Evolutionary conservation across 2,329 filamentous ascomycete genomes (phyloP).

Genomic region (Apiospora malaysiana): DNA sequence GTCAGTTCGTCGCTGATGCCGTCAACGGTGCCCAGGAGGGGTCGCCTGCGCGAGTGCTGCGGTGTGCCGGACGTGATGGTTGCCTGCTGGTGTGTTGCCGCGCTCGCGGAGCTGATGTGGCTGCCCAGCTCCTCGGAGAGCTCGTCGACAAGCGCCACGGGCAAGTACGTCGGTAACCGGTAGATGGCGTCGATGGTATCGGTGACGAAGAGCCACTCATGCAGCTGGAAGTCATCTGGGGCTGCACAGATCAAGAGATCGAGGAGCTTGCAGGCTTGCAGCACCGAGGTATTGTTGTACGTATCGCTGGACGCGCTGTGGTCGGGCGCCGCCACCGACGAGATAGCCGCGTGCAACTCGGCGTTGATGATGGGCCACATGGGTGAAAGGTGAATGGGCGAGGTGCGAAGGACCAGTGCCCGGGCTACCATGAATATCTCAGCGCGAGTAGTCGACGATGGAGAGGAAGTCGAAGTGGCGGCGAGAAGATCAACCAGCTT

Average conservation of each 20-base stretch:
- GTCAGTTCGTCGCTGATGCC: constrained; percentile 61
- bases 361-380: constrained; percentile 91
- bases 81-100: constrained; percentile 31
- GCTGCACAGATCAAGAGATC: constrained; percentile 85
- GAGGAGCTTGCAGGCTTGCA: constrained; percentile 93
- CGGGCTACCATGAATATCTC: constrained; percentile 91
- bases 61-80: constrained; percentile 23
- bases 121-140: constrained; percentile 73
- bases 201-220: constrained; percentile 96
- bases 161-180: constrained; percentile 70
- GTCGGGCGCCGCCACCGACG: constrained; percentile 72
- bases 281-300: constrained; percentile 76
- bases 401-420: constrained; percentile 79
- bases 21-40: constrained; percentile 57
- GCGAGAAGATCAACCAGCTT: constrained; percentile 86
- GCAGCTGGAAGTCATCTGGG: constrained; percentile 96
- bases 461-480: constrained; percentile 86
- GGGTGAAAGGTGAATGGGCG: constrained; percentile 77
- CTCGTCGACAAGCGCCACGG: constrained; percentile 82
- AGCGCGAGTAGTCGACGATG: constrained; percentile 85
- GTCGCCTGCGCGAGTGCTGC: constrained; percentile 42
- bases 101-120: constrained; percentile 31
- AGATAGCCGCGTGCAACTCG: constrained; percentile 81
- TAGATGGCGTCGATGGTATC: constrained; percentile 98
- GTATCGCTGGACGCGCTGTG: constrained; percentile 69